These are phyloP conservation scores for Macrocystidia cucumis DNA, from an alignment of 1,284 basidiomycete species.

Conservation along the genomic window DNA sequence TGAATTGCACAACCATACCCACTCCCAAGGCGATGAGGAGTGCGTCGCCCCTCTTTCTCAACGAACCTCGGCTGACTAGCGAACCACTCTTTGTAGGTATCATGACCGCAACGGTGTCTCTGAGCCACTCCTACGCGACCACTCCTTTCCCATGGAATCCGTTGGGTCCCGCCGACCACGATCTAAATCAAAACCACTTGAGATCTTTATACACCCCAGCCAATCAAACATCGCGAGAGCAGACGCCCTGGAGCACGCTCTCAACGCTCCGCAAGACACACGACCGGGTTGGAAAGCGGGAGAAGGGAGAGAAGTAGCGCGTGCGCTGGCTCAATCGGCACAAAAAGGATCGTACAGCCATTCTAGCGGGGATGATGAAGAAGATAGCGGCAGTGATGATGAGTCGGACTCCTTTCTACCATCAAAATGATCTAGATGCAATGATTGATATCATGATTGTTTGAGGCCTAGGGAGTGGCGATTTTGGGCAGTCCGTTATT, in stretches of 20 bases:
- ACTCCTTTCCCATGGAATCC: slow-evolving; percentile 9
- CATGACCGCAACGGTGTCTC: slow-evolving; percentile 5
- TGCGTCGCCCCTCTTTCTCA: slow-evolving; percentile 1
- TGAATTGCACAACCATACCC: slow-evolving; percentile 31
- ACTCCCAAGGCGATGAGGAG: slow-evolving; percentile 7
- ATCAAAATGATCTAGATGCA: too few species aligned
- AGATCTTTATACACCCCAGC: slow-evolving; percentile 53
- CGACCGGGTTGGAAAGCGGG: slow-evolving; percentile 21
- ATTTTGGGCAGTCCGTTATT: too few species aligned
- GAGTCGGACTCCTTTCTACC: too few species aligned
- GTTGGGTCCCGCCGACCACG: slow-evolving; percentile 27
- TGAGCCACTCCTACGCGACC: slow-evolving; percentile 17
- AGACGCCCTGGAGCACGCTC: slow-evolving; percentile 49
- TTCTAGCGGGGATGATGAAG: too few species aligned
- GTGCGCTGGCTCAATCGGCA: slow-evolving; percentile 13
- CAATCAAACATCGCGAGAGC: slow-evolving; percentile 57
- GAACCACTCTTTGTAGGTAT: not conserved
- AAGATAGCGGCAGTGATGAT: too few species aligned
- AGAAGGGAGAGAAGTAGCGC: slow-evolving; percentile 16
- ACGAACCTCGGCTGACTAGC: not conserved
- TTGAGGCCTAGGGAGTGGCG: too few species aligned
- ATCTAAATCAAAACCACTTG: slow-evolving; percentile 46
- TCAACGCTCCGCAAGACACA: too few species aligned
- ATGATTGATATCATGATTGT: too few species aligned
- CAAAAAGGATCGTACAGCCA: not conserved